phyloP scores from a whole-genome alignment of 1,139 yeast species.

The Diutina catenulata region DNA sequence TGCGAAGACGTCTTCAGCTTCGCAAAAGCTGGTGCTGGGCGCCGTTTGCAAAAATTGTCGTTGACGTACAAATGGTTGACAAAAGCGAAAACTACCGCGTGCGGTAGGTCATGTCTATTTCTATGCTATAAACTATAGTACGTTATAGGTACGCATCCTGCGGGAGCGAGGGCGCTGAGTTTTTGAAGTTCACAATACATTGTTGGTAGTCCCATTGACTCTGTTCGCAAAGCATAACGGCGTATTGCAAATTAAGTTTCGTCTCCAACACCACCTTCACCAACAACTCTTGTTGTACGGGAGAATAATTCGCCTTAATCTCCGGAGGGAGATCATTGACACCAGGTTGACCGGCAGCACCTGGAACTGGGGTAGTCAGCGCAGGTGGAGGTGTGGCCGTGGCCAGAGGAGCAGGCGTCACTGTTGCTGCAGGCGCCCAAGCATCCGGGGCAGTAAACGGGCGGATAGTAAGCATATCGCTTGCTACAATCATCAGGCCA shows the following conservation, averaged over 20 bases:
- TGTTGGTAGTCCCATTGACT: conserved; percentile 73
- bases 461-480: conserved; percentile 67
- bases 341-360: conserved; percentile 12
- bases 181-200: conserved; percentile 62
- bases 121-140: not conserved
- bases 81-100: too few relatives aligned
- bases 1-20: too few relatives aligned
- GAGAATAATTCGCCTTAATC: conserved; percentile 37
- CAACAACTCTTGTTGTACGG: conserved; percentile 54
- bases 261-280: conserved; percentile 63
- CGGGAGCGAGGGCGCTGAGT: conserved; percentile 38
- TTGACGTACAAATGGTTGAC: too few relatives aligned
- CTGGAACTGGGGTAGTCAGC: not conserved
- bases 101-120: too few relatives aligned
- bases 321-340: conserved; percentile 38
- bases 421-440: conserved; percentile 28
- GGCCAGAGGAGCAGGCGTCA: conserved; percentile 6
- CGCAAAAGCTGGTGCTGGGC: too few relatives aligned
- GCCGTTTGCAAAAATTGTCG: too few relatives aligned
- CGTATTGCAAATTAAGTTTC: conserved; percentile 63
- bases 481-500: conserved; percentile 69
- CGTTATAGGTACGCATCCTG: conserved; percentile 23
- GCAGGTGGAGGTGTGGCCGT: not conserved
- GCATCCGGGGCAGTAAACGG: conserved; percentile 48
- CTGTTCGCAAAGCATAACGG: conserved; percentile 78